A percentile compares a stretch with the other conserved stretches of the same genome.
These are phyloP conservation scores for Triticum urartu DNA, from an alignment of 176 grass and related monocot genomes.

Conservation along the genomic window DNA sequence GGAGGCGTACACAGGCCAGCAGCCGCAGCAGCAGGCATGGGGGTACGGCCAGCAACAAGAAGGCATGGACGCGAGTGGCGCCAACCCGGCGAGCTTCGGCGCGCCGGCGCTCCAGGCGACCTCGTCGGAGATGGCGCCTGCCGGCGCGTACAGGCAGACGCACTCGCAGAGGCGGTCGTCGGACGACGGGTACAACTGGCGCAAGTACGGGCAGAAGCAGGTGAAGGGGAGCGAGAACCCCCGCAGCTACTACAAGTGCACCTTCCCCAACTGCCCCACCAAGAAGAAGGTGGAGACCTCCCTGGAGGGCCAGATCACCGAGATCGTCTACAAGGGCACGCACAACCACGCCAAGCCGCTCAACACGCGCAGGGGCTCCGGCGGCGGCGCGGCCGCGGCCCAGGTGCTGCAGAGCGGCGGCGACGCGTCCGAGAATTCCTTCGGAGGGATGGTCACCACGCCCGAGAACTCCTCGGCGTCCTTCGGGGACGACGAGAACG, in stretches of 20 bases:
- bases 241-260: constrained; percentile 99
- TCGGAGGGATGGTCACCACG: constrained; percentile 39
- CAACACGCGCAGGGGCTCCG: constrained; percentile 53
- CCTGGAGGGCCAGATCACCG: constrained; percentile 86
- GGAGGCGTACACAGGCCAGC: constrained; percentile 39
- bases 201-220: constrained; percentile 99
- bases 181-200: constrained; percentile 96
- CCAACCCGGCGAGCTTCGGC: constrained; percentile 21
- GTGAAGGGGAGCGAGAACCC: constrained; percentile 97
- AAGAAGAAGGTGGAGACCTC: constrained; percentile 98
- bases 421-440: constrained; percentile 60
- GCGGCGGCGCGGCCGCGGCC: not conserved
- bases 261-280: constrained; percentile 79
- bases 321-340: constrained; percentile 94
- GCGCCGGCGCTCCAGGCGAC: constrained; percentile 36
- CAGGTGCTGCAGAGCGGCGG: constrained; percentile 40
- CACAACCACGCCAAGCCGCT: constrained; percentile 90
- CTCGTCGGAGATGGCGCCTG: constrained; percentile 33
- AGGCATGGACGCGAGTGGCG: constrained; percentile 39
- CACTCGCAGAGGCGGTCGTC: constrained; percentile 53
- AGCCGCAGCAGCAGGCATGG: constrained; percentile 16
- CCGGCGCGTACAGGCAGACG: constrained; percentile 25
- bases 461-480: constrained; percentile 85
- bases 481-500: constrained; percentile 70
- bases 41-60: constrained; percentile 40